These are phyloP conservation scores for Kappamyces sp. DNA, from an alignment of 192 early-diverging fungal genomes.

Conservation along the genomic window DNA sequence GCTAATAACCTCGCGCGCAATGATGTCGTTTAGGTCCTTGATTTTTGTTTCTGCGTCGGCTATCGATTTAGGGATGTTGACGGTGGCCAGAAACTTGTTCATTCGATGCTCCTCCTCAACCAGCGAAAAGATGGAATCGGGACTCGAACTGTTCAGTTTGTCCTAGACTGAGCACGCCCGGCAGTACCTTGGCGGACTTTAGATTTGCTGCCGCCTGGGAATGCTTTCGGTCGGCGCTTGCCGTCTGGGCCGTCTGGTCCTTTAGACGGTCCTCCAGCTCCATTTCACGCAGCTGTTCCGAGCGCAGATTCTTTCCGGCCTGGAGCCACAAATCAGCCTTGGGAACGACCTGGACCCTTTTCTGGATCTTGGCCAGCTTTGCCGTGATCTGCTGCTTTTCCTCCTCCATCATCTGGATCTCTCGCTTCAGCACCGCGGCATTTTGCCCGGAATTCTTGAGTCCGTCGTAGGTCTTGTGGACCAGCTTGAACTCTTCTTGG, in stretches of 20 bases:
- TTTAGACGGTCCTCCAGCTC: constrained; percentile 27
- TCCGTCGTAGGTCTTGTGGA: constrained; percentile 43
- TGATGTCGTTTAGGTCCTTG: constrained; percentile 38
- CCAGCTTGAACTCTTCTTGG: constrained; percentile 50
- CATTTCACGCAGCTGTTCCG: constrained; percentile 43
- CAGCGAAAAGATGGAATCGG: constrained; percentile 41
- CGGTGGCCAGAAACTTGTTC: constrained; percentile 50
- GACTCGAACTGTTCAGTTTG: constrained; percentile 27
- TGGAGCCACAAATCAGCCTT: constrained; percentile 53
- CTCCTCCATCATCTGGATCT: constrained; percentile 60
- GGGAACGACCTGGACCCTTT: constrained; percentile 51
- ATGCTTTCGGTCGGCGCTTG: constrained; percentile 37
- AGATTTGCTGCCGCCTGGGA: constrained; percentile 26
- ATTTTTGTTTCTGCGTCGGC: constrained; percentile 32
- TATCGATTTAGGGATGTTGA: constrained; percentile 49
- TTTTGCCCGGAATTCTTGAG: constrained; percentile 33
- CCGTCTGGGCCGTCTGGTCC: constrained; percentile 39
- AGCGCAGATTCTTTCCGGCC: constrained; percentile 47
- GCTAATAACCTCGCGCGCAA: constrained; percentile 35
- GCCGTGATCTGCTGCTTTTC: constrained; percentile 56
- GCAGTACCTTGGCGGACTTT: constrained; percentile 41
- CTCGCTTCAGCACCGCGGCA: constrained; percentile 40
- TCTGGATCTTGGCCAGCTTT: constrained; percentile 44
- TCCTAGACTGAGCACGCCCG: constrained; percentile 20
- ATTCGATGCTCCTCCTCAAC: constrained; percentile 55